Evolutionary conservation across 306 rosid species (phyloP).

Genomic region (Herpetospermum pedunculosum): DNA sequence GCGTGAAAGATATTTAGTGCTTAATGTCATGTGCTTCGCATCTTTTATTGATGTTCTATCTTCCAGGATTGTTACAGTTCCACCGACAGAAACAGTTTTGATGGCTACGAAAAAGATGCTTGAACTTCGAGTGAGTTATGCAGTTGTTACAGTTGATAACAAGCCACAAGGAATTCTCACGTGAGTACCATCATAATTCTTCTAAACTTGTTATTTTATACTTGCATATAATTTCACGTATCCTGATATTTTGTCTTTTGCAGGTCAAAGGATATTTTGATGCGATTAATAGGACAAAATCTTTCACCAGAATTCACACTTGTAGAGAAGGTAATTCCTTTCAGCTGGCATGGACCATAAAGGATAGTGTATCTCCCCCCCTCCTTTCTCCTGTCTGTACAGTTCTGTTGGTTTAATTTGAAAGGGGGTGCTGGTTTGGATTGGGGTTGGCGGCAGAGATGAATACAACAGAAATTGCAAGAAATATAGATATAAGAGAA

Average conservation of each 20-base stretch:
- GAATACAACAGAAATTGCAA: not conserved
- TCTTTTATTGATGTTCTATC: slow-evolving; percentile 18
- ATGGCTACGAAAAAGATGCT: slow-evolving; percentile 68
- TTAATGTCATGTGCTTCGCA: not conserved
- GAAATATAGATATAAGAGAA: not conserved
- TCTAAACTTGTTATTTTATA: not conserved
- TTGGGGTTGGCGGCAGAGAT: not conserved
- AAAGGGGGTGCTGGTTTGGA: not conserved
- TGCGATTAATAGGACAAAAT: slow-evolving; percentile 79
- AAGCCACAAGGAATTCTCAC: slow-evolving; percentile 87
- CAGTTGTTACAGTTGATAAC: slow-evolving; percentile 57
- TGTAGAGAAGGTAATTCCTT: slow-evolving; percentile 63
- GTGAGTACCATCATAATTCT: slow-evolving; percentile 30
- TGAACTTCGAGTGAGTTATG: slow-evolving; percentile 54
- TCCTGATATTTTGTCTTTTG: slow-evolving; percentile 7
- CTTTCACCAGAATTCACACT: slow-evolving; percentile 63
- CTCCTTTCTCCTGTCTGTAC: not conserved
- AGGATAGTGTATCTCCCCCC: not conserved
- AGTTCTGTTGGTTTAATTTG: not conserved
- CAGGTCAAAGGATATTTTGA: slow-evolving; percentile 90
- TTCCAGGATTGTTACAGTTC: slow-evolving; percentile 65
- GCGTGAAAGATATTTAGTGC: not conserved
- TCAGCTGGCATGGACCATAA: slow-evolving; percentile 5
- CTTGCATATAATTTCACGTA: not conserved
- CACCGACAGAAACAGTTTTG: slow-evolving; percentile 66